Conservation (phyloP, 2,329 filamentous ascomycete genomes). For the Neurospora sp. region DNA sequence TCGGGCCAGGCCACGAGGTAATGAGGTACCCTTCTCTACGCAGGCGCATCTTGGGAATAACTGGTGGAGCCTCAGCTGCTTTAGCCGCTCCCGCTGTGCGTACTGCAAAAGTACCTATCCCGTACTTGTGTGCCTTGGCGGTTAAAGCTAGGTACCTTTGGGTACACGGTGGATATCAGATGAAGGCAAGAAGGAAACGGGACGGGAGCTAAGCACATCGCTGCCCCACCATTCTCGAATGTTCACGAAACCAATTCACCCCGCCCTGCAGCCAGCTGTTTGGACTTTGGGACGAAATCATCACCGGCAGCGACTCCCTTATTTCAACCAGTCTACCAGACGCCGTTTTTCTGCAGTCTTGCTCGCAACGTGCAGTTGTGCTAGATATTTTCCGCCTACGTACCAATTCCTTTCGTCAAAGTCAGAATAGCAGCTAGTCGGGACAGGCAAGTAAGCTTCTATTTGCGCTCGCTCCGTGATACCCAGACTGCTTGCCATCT, state of each 20-base stretch:
- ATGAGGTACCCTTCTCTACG: not conserved
- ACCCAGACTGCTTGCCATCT: not conserved
- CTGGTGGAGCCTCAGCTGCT: not conserved
- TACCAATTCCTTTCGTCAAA: not conserved
- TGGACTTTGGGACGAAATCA: not conserved
- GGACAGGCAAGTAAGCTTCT: not conserved
- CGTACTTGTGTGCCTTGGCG: not conserved
- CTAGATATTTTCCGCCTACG: not conserved
- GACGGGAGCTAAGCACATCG: not conserved
- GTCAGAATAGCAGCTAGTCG: not conserved
- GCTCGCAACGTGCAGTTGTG: not conserved
- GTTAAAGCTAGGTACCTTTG: not conserved
- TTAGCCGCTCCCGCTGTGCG: not conserved
- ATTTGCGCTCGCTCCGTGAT: not conserved
- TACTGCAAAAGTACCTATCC: not conserved
- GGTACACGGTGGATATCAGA: not conserved
- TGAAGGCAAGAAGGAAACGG: not conserved
- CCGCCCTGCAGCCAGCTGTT: conserved; percentile 1
- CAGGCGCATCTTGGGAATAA: not conserved
- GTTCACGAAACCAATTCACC: conserved; percentile 17
- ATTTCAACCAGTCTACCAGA: not conserved
- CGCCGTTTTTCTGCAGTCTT: not conserved
- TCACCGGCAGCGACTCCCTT: not conserved
- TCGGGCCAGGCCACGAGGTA: not conserved
- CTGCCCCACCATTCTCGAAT: conserved; percentile 18